Evolutionary conservation across 768 basidiomycete species (phyloP).

Genomic region (Cystofilobasidium ferigula): DNA sequence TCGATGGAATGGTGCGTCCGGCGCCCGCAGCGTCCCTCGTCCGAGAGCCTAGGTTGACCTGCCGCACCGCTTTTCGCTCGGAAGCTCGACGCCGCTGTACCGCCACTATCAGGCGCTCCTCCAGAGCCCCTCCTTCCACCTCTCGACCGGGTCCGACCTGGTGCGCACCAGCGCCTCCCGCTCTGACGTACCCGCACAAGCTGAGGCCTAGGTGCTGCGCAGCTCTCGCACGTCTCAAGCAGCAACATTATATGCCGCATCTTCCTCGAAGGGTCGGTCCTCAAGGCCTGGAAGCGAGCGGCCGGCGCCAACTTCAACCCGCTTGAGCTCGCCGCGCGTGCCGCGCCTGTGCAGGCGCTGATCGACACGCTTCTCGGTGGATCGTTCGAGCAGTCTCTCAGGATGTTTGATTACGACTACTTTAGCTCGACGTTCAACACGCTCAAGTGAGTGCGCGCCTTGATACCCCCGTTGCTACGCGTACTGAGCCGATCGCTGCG

Average conservation of each 20-base stretch:
- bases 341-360: background rate
- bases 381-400: background rate
- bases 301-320: background rate
- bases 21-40: too few species aligned
- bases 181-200: too few species aligned
- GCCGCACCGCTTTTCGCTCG: too few species aligned
- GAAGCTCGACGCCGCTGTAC: background rate
- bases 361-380: constrained; percentile 1
- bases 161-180: too few species aligned
- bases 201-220: too few species aligned
- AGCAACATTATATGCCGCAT: background rate
- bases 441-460: background rate
- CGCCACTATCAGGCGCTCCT: background rate
- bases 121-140: background rate
- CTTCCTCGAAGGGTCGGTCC: background rate
- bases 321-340: background rate
- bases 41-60: too few species aligned
- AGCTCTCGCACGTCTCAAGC: constrained; percentile 1
- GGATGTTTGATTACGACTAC: background rate
- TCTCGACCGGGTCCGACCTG: constrained; percentile 3
- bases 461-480: too few species aligned
- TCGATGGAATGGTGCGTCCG: background rate
- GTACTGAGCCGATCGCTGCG: background rate
- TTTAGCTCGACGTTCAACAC: background rate
- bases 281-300: constrained; percentile 5